phyloP scores from a whole-genome alignment of 2,329 filamentous ascomycete species.

The Pseudohalonectria lignicola region DNA sequence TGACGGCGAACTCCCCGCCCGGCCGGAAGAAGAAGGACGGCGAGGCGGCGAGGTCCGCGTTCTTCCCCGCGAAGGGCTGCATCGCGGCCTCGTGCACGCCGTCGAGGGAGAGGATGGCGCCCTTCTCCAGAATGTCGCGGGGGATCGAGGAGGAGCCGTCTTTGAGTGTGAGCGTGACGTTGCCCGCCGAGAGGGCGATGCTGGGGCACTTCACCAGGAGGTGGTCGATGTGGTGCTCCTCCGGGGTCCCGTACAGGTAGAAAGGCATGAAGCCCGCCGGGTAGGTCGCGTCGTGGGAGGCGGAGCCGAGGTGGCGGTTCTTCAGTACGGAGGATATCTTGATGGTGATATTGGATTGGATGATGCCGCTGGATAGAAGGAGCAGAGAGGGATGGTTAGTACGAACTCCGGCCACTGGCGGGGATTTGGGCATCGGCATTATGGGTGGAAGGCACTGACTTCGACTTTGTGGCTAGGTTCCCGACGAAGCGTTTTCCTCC shows the following conservation, averaged over 20 bases:
- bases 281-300: conserved; percentile 20
- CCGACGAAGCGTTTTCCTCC: conserved; percentile 4
- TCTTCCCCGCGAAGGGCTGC: background rate
- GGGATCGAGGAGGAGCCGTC: background rate
- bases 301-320: conserved; percentile 22
- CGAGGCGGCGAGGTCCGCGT: no score
- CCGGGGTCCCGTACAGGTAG: conserved; percentile 27
- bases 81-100: background rate
- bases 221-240: conserved; percentile 28
- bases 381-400: no score
- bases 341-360: background rate
- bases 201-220: conserved; percentile 30
- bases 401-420: no score
- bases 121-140: background rate
- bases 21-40: background rate
- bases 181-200: background rate
- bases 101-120: background rate
- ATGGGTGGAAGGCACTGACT: no score
- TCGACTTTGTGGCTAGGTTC: conserved; percentile 16
- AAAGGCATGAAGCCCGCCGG: conserved; percentile 27
- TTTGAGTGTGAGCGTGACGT: background rate
- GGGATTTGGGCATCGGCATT: no score
- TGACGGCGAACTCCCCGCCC: background rate
- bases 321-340: conserved; percentile 8
- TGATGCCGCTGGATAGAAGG: background rate